Evolutionary conservation across 331 rosid genomes (phyloP).

Genomic region (Quercus phellos): DNA sequence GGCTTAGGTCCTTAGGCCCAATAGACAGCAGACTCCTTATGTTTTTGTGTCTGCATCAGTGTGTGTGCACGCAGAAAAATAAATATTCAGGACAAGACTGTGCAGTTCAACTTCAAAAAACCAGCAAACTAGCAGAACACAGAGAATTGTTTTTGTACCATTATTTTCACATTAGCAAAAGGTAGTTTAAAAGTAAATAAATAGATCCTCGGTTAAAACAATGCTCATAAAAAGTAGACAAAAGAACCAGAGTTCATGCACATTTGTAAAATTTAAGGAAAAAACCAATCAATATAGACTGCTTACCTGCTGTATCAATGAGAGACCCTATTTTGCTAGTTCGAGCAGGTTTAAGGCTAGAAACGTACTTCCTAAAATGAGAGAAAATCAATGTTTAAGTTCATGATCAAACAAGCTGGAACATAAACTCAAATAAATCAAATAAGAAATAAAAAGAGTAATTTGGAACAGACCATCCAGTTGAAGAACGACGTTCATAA

Average conservation of each 20-base stretch:
- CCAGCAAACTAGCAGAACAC: background rate
- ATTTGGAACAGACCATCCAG: constrained; percentile 77
- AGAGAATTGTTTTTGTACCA: background rate
- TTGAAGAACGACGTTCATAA: constrained; percentile 57
- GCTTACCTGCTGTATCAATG: constrained; percentile 65
- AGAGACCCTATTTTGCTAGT: constrained; percentile 55
- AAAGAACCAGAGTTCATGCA: background rate
- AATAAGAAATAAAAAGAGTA: background rate
- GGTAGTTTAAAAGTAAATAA: background rate
- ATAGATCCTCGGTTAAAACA: background rate
- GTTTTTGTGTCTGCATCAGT: too few species aligned
- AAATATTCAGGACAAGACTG: constrained; percentile 4
- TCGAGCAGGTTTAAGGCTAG: constrained; percentile 68
- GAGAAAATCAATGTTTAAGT: constrained; percentile 2
- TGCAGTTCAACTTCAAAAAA: background rate
- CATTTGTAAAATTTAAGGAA: constrained; percentile 6
- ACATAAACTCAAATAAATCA: background rate
- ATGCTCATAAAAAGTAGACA: background rate
- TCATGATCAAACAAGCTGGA: constrained; percentile 14
- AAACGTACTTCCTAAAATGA: constrained; percentile 74
- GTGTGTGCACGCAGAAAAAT: background rate
- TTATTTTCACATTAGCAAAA: background rate
- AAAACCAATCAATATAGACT: constrained; percentile 6
- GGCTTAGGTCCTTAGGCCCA: too few species aligned
- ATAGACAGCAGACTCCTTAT: too few species aligned